phyloP scores from a whole-genome alignment of 305 asterid species.

The Fraxinus platypoda region DNA sequence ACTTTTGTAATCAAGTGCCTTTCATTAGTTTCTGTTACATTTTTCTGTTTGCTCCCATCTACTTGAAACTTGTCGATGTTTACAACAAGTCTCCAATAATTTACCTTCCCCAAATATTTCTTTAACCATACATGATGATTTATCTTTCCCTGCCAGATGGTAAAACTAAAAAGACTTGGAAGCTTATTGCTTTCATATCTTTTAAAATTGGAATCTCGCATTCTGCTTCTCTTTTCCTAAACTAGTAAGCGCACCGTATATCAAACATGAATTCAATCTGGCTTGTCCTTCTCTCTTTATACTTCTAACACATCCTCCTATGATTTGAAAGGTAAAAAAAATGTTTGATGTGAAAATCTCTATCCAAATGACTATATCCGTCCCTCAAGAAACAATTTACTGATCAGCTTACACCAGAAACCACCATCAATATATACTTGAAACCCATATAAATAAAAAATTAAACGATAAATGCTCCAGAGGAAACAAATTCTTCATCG shows the following conservation, averaged over 20 bases:
- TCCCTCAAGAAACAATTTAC: neutral
- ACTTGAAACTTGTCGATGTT: neutral
- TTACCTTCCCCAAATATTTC: neutral
- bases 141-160: neutral
- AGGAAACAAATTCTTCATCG: neutral
- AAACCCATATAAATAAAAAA: neutral
- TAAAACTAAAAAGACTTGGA: neutral
- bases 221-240: neutral
- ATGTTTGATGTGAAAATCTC: neutral
- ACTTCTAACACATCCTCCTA: neutral
- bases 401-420: neutral
- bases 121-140: neutral
- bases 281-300: neutral
- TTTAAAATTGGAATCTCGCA: neutral
- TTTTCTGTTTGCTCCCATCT: neutral
- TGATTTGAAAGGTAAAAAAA: neutral
- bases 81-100: neutral
- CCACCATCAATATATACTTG: neutral
- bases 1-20: neutral
- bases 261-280: neutral
- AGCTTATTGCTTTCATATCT: neutral
- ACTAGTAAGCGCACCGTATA: neutral
- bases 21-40: neutral
- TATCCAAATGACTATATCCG: neutral
- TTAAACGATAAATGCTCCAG: neutral